Conservation (phyloP, 2,329 filamentous ascomycete species). For the Aspergillus calidoustus region DNA sequence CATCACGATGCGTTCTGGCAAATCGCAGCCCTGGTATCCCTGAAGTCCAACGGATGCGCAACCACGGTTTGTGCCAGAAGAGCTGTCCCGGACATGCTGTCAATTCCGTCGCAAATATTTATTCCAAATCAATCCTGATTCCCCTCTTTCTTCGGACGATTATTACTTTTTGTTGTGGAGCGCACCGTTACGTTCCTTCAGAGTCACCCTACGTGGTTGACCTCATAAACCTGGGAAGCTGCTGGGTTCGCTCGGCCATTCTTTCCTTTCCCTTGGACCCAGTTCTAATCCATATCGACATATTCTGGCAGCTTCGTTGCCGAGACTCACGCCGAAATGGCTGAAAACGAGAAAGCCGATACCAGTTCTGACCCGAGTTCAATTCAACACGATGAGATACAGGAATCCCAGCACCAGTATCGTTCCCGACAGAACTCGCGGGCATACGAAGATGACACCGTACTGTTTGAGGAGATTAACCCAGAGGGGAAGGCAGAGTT, state of each 20-base stretch:
- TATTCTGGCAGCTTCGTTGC: background rate
- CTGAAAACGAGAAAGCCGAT: slow-evolving; percentile 10
- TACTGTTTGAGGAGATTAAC: slow-evolving; percentile 32
- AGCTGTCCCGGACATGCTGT: background rate
- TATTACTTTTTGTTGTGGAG: background rate
- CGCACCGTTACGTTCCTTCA: background rate
- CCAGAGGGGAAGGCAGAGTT: slow-evolving; percentile 33
- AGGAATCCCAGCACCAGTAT: slow-evolving; percentile 5
- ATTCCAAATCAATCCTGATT: background rate
- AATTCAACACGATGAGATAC: slow-evolving; percentile 20
- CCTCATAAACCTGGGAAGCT: background rate
- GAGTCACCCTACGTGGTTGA: background rate
- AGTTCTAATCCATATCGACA: background rate
- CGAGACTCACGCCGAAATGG: slow-evolving; percentile 16
- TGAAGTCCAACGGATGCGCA: background rate
- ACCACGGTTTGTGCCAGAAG: slow-evolving; percentile 4
- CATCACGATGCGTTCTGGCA: slow-evolving; percentile 12
- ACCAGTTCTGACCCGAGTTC: slow-evolving; percentile 21
- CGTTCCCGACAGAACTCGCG: slow-evolving; percentile 25
- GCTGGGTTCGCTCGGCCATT: background rate
- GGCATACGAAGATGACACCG: slow-evolving; percentile 23
- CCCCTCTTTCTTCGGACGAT: background rate
- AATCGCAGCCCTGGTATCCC: slow-evolving; percentile 6
- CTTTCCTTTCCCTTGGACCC: background rate
- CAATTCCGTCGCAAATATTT: background rate